A percentile compares a stretch with the other conserved stretches of the same genome.
phyloP scores from a whole-genome alignment of 2,329 filamentous ascomycete species.

The Calycina herbarum region DNA sequence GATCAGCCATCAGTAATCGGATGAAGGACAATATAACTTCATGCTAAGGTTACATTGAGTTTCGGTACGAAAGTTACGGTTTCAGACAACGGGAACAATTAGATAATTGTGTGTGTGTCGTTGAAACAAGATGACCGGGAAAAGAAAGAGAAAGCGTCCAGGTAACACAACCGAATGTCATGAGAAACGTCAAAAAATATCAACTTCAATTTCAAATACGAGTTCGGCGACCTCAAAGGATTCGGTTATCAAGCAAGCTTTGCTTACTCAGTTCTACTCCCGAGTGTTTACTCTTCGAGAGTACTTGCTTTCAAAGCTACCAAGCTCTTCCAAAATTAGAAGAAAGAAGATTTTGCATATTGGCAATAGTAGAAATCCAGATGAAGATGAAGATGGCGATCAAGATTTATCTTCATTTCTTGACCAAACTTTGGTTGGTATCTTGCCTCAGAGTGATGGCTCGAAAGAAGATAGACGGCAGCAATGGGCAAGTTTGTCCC shows the following conservation, averaged over 20 bases:
- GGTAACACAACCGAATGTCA: conserved; percentile 23
- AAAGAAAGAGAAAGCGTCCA: conserved; percentile 42
- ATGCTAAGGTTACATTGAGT: background rate
- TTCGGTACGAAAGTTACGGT: background rate
- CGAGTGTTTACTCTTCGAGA: conserved; percentile 66
- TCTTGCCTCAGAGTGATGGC: conserved; percentile 22
- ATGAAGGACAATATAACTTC: background rate
- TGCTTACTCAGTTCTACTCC: conserved; percentile 69
- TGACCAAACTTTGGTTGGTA: conserved; percentile 36
- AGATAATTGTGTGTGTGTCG: background rate
- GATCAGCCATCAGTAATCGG: background rate
- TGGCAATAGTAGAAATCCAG: conserved; percentile 18
- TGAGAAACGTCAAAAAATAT: conserved; percentile 33
- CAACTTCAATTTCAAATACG: conserved; percentile 7
- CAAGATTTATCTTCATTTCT: conserved; percentile 29
- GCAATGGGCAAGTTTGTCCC: conserved; percentile 62
- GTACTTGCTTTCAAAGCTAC: conserved; percentile 67
- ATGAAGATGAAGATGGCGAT: conserved; percentile 17
- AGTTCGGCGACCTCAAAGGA: conserved; percentile 11
- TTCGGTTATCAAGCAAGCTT: conserved; percentile 51
- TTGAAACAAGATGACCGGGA: conserved; percentile 40
- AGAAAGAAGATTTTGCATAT: conserved; percentile 55
- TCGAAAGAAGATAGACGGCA: conserved; percentile 47
- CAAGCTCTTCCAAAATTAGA: conserved; percentile 63
- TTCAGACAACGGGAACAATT: background rate